Base-by-base conservation (phyloP, 2,329 filamentous ascomycete species). In the Coniochaeta sp. region DNA sequence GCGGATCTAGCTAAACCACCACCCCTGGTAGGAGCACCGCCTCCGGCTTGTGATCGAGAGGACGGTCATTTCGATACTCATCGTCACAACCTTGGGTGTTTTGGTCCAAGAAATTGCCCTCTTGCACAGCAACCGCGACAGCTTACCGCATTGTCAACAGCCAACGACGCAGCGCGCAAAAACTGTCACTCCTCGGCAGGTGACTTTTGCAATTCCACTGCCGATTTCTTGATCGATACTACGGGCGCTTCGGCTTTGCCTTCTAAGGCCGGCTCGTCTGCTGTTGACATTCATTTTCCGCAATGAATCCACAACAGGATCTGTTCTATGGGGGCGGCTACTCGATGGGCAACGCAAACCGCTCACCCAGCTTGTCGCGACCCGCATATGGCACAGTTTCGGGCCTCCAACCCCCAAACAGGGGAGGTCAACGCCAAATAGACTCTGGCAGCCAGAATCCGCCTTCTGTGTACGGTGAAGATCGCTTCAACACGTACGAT, bases 391-490 rank as follows among this genome's bases (percentile, higher is more conserved):
- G 73, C 60, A 84, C 83, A 67, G 82, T 79, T 88, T 79, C 79
- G 81, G 71, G 73, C 50, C 61, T 76, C 36, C 66, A 71, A 55
- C 67, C 65, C 57, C 60, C 89, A 61, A 85, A 89, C 69, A 85
- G 89, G 66, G 87, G 89, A 71, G 79, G 86, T 50, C 93, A 91
- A 67, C 85, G 91, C 67, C 89, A 89, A 66, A 90, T 93, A 71
- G 91, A 96, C 66, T 80, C 81, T 62, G 88, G 89, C 70, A 84
- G 82, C 62, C 85, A 86, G 60, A 82, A 74, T 47, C 77, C 77
- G 0, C 82, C 86, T 57, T 85, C 84, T 61, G 79, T 93, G 58
- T 96, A 93, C 74, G 79, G 81, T 17, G 80, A 83, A 58, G 90
- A 95, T 75, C 75, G 89, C 79, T 74, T 86, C 67, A 84, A 81